These are phyloP conservation scores for Aspergillus brunneoviolaceus DNA, from an alignment of 2,329 filamentous ascomycete genomes.

Conservation along the genomic window DNA sequence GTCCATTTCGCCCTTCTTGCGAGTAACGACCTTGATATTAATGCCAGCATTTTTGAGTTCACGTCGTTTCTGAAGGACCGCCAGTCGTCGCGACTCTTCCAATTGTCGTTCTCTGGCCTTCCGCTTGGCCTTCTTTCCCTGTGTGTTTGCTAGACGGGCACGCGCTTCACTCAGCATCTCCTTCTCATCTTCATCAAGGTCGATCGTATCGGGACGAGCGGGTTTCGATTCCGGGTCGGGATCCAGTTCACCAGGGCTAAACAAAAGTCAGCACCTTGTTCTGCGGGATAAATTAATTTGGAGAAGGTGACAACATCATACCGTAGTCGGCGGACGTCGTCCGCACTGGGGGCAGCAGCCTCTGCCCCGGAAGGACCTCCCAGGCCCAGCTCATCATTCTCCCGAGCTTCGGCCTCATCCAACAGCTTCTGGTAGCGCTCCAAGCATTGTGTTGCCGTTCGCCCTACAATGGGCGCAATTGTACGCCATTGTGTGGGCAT, in stretches of 20 bases:
- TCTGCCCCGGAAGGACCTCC: conserved; percentile 76
- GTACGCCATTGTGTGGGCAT: conserved; percentile 99
- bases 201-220: conserved; percentile 91
- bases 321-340: conserved; percentile 83
- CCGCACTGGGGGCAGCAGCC: conserved; percentile 80
- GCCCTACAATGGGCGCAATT: conserved; percentile 92
- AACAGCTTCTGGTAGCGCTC: conserved; percentile 96
- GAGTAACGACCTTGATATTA: conserved; percentile 90
- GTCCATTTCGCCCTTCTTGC: conserved; percentile 97
- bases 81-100: conserved; percentile 87
- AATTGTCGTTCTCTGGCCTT: conserved; percentile 95
- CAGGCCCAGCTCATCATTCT: conserved; percentile 76
- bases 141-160: conserved; percentile 92
- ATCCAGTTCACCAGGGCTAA: conserved; percentile 83
- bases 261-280: conserved; percentile 12
- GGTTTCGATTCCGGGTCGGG: conserved; percentile 97
- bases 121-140: conserved; percentile 97
- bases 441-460: conserved; percentile 94
- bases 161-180: conserved; percentile 98
- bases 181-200: conserved; percentile 98
- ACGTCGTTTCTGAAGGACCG: conserved; percentile 87
- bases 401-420: conserved; percentile 89
- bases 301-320: conserved; percentile 24
- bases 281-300: conserved; percentile 6
- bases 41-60: conserved; percentile 98